Percentiles rank a stretch among this genome's conserved stretches.
Conservation (phyloP, 306 rosid species). For the Vicia villosa region DNA sequence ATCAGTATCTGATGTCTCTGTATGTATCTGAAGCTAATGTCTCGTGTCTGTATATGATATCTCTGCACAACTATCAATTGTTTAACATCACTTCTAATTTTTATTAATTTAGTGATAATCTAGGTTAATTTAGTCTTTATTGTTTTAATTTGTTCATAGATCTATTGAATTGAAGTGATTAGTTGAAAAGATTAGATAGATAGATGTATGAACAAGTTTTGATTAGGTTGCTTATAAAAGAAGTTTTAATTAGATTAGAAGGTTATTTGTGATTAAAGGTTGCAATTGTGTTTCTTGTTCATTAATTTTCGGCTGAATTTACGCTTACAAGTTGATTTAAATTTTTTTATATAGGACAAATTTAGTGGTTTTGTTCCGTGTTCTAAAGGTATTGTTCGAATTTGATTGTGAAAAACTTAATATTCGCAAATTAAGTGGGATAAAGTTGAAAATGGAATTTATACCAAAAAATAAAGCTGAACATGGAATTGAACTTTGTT, state of each 20-base stretch:
- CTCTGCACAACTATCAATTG: too few relatives aligned
- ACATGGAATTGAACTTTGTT: background rate
- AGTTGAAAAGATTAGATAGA: slow-evolving; percentile 14
- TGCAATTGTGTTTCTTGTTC: slow-evolving; percentile 9
- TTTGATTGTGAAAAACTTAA: background rate
- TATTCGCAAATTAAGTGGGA: background rate
- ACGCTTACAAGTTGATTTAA: background rate
- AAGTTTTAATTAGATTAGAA: background rate
- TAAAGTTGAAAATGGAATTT: background rate
- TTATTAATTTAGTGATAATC: background rate
- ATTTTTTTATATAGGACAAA: background rate
- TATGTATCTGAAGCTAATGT: too few relatives aligned
- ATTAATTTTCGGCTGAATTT: slow-evolving; percentile 12
- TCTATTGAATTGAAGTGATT: background rate
- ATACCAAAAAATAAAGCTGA: background rate
- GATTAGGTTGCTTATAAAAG: background rate
- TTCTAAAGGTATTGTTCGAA: background rate
- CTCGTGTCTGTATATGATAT: too few relatives aligned
- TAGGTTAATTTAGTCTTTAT: background rate
- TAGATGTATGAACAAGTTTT: background rate
- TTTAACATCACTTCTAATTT: background rate
- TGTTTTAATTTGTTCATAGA: background rate
- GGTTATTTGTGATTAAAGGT: slow-evolving; percentile 20
- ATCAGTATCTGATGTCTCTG: too few relatives aligned
- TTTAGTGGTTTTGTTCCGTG: background rate